Base-by-base conservation (phyloP, 1,284 basidiomycete species). In the Ganoderma resinaceum region DNA sequence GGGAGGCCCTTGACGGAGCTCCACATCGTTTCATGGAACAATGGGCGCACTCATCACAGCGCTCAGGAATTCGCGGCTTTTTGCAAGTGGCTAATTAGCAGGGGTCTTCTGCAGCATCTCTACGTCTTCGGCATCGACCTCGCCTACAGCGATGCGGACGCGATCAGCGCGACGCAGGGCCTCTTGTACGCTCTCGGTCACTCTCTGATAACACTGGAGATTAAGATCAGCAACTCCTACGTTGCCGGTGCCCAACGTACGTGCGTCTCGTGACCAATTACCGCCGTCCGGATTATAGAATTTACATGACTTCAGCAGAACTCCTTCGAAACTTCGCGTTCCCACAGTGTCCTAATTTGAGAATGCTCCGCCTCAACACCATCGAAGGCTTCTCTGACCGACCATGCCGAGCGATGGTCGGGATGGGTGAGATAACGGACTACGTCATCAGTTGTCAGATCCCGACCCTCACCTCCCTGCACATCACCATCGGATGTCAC, bases 341-440 rank as follows among this genome's bases (percentile, higher is more conserved):
- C 14, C 52, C 52, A 29, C 52, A 55, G 29, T 55, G 52, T 33
- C 52, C 52, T 18, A 29, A 55, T 55, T 26, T 55, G 52, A 55
- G 29, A 33, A 55, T 29, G 52, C 52, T 55, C 26, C 52, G 52
- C 52, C 52, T 55, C 7, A 55, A 29, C 52, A 55, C 52, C 14
- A 55, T 55, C 52, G 52, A 55, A 31, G 52, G 52, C 52, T 55
- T 55, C 52, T 55, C 52, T 6, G 52, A 55, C 29, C 18, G 52
- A 18, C 52, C 52, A 31, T 55, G 52, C 52, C 26, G 52, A 18
- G 52, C 52, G 23, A 55, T 55, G 52, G 52, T 55, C 29, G 52
- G 52, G 16, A 55, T 55, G 52, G 52, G 52, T 0, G 52, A 55
- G 52, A 55, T 55, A 29, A 33, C 52, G 29, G 29, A 55, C 52